Percentiles rank a stretch among this genome's conserved stretches.
Conservation (phyloP, 2,329 filamentous ascomycete species). For the Aspergillus quadrilineatus region DNA sequence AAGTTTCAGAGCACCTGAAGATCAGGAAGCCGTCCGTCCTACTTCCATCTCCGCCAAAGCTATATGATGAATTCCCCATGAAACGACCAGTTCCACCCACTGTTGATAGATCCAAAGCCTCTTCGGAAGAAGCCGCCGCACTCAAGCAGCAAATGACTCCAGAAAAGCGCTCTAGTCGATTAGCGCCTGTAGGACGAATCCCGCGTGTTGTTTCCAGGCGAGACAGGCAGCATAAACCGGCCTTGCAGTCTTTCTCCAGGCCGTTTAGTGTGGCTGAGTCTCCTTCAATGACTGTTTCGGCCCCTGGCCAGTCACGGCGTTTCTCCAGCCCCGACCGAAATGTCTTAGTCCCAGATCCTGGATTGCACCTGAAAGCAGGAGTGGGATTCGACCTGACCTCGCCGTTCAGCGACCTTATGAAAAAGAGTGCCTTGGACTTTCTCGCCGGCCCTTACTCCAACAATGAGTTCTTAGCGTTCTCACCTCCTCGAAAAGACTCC, state of each 20-base stretch:
- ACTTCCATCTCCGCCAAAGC: slow-evolving; percentile 43
- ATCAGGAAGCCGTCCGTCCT: slow-evolving; percentile 41
- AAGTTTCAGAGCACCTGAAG: slow-evolving; percentile 30
- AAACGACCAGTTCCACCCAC: slow-evolving; percentile 35
- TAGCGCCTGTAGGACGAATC: slow-evolving; percentile 81
- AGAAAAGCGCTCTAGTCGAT: slow-evolving; percentile 57
- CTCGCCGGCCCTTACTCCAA: slow-evolving; percentile 39
- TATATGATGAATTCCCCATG: slow-evolving; percentile 31
- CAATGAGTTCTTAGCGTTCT: slow-evolving; percentile 71
- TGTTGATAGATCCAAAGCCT: slow-evolving; percentile 26
- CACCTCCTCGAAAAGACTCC: slow-evolving; percentile 69
- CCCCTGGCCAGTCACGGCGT: slow-evolving; percentile 25
- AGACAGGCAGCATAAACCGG: slow-evolving; percentile 62
- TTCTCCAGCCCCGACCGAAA: slow-evolving; percentile 24
- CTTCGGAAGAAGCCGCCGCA: slow-evolving; percentile 29
- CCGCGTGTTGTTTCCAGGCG: slow-evolving; percentile 72
- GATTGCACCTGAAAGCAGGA: neutral
- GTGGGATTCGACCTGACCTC: slow-evolving; percentile 29
- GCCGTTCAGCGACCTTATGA: slow-evolving; percentile 34
- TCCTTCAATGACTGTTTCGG: slow-evolving; percentile 40
- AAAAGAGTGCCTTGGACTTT: slow-evolving; percentile 32
- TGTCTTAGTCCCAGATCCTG: neutral
- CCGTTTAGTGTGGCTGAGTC: slow-evolving; percentile 63
- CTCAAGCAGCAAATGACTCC: slow-evolving; percentile 17
- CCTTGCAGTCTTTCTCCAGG: slow-evolving; percentile 79